phyloP scores from a whole-genome alignment of 345 rosid genomes.

The Dimocarpus longan region DNA sequence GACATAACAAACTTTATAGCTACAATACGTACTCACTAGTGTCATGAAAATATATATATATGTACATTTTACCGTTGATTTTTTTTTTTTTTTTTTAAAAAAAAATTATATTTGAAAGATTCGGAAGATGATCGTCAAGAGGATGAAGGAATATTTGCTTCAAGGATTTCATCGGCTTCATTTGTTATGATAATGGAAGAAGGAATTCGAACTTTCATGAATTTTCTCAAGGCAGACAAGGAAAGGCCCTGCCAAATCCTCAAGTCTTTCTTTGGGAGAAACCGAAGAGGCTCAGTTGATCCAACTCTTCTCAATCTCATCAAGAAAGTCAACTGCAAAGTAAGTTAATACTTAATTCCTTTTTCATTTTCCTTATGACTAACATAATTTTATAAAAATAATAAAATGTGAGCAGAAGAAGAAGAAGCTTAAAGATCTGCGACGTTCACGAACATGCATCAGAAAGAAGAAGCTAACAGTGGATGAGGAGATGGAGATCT shows the following conservation, averaged over 20 bases:
- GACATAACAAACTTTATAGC: too few relatives aligned
- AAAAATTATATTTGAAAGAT: conserved; percentile 40
- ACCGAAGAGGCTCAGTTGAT: conserved; percentile 67
- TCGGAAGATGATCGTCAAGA: conserved; percentile 55
- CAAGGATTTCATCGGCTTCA: conserved; percentile 77
- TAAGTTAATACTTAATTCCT: conserved; percentile 32
- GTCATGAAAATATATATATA: background rate
- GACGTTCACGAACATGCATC: conserved; percentile 66
- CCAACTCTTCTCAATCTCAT: conserved; percentile 77
- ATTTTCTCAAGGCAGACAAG: conserved; percentile 87
- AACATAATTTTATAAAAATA: background rate
- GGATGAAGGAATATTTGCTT: conserved; percentile 54
- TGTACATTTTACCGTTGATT: background rate
- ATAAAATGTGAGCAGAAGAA: conserved; percentile 60
- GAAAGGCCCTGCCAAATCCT: conserved; percentile 72
- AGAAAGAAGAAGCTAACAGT: conserved; percentile 63
- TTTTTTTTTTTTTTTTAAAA: background rate
- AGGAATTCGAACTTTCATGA: conserved; percentile 89
- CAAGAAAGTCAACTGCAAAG: conserved; percentile 87
- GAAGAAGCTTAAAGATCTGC: conserved; percentile 77
- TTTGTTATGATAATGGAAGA: conserved; percentile 94
- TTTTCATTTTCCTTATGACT: background rate
- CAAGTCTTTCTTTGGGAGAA: conserved; percentile 69
- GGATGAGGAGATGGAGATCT: conserved; percentile 83
- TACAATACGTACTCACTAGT: too few relatives aligned